These are phyloP conservation scores for Lathyrus aphaca DNA, from an alignment of 306 rosid genomes.

Conservation along the genomic window DNA sequence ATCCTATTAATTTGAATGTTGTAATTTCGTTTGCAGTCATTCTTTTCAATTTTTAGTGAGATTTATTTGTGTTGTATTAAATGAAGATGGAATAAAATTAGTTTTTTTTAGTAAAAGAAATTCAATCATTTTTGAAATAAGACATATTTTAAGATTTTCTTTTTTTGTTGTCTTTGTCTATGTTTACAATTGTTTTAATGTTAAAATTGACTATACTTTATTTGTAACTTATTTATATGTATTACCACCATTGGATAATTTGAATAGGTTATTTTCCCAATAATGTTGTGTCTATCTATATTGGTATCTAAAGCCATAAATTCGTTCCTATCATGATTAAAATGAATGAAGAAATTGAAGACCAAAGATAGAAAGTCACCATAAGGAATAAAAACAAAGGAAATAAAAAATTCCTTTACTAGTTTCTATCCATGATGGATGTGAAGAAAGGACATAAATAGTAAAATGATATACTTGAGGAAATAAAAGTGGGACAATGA, in stretches of 20 bases:
- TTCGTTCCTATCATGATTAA: slow-evolving; percentile 15
- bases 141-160: not conserved
- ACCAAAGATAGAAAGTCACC: slow-evolving; percentile 5
- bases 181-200: not conserved
- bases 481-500: slow-evolving; percentile 33
- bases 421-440: not conserved
- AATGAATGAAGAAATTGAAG: not conserved
- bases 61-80: no score
- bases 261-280: not conserved
- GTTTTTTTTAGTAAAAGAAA: not conserved
- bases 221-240: not conserved
- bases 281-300: slow-evolving; percentile 2
- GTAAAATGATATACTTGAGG: slow-evolving; percentile 11
- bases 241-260: not conserved
- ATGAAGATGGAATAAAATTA: no score
- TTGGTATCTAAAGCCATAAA: slow-evolving; percentile 1
- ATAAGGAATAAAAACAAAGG: slow-evolving; percentile 1
- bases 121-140: not conserved
- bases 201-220: not conserved
- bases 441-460: not conserved
- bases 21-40: no score
- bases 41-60: not conserved
- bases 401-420: slow-evolving; percentile 17
- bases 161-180: not conserved
- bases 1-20: no score